Evolutionary conservation across 2,329 filamentous ascomycete genomes (phyloP).

Genomic region (Cytospora piceicola): DNA sequence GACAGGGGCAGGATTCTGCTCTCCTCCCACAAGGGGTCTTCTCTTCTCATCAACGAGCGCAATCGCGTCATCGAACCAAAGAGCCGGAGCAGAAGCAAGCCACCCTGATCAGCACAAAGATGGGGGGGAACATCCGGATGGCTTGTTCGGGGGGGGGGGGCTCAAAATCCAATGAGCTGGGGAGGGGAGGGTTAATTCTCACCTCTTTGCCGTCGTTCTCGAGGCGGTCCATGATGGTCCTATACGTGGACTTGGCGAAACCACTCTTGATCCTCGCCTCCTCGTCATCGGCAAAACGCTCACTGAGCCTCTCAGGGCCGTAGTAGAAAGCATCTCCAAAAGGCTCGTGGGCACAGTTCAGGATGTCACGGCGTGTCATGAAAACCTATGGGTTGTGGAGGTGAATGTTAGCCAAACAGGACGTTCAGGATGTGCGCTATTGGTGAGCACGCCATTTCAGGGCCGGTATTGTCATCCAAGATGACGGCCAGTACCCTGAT

Average conservation of each 20-base stretch:
- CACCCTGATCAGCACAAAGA: conserved; percentile 4
- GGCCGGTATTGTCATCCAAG: conserved; percentile 16
- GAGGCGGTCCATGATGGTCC: conserved; percentile 76
- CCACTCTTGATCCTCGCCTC: conserved; percentile 62
- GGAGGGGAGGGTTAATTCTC: conserved; percentile 39
- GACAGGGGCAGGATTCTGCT: not conserved
- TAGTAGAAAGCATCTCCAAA: conserved; percentile 98
- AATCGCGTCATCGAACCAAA: conserved; percentile 15
- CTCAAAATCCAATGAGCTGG: conserved; percentile 27
- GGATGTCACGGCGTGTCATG: conserved; percentile 84
- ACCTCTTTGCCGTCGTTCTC: conserved; percentile 76
- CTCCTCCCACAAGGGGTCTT: not conserved
- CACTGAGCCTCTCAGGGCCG: conserved; percentile 83
- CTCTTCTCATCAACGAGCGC: conserved; percentile 3
- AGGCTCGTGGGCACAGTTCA: conserved; percentile 89
- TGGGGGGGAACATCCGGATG: not conserved
- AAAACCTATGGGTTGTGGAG: conserved; percentile 69
- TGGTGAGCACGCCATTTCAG: conserved; percentile 31
- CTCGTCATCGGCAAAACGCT: conserved; percentile 74
- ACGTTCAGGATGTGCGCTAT: conserved; percentile 11
- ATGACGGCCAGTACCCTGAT: conserved; percentile 21
- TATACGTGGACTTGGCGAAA: conserved; percentile 71
- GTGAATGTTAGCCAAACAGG: conserved; percentile 4
- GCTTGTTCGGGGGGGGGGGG: conserved; percentile 22
- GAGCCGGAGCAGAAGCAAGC: conserved; percentile 6